Percentiles rank a stretch among this genome's conserved stretches.
Evolutionary conservation across 2,329 filamentous ascomycete species (phyloP).

Genomic region (Pseudocercospora ulei): DNA sequence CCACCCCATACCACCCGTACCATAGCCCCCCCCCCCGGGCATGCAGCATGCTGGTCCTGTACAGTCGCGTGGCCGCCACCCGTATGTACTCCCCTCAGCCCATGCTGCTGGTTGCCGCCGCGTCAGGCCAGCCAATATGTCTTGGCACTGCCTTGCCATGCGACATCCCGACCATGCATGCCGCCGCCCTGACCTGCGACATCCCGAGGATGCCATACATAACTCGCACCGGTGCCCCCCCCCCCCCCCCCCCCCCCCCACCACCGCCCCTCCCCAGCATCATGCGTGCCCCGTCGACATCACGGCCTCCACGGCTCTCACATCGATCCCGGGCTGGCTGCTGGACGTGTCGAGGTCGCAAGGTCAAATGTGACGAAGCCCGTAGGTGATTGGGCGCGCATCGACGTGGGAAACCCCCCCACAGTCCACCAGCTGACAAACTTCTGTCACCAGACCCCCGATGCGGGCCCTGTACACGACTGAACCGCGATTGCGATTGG

Average conservation of each 20-base stretch:
- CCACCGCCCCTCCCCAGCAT: constrained; percentile 8
- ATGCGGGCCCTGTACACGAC: constrained; percentile 44
- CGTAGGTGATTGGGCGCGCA: no score
- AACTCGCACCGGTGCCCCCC: no score
- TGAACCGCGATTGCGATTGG: constrained; percentile 51
- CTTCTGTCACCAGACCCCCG: constrained; percentile 12
- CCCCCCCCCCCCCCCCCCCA: no score
- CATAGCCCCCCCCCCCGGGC: no score
- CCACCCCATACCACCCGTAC: no score
- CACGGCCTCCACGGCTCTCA: constrained; percentile 39
- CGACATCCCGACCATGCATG: no score
- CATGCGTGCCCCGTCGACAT: constrained; percentile 19
- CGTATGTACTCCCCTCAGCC: neutral
- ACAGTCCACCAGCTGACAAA: constrained; percentile 13
- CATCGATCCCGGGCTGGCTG: constrained; percentile 48
- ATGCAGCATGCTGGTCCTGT: constrained; percentile 1
- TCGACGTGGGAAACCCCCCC: no score
- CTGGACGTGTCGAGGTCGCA: constrained; percentile 38
- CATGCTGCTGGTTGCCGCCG: constrained; percentile 2
- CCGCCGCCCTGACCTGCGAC: no score
- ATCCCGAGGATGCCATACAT: no score
- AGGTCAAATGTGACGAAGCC: constrained; percentile 33
- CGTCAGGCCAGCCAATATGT: neutral
- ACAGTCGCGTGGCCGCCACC: constrained; percentile 5
- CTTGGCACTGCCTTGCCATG: no score